These are phyloP conservation scores for Hymenoscyphus infarciens DNA, from an alignment of 2,329 filamentous ascomycete genomes.

Conservation along the genomic window DNA sequence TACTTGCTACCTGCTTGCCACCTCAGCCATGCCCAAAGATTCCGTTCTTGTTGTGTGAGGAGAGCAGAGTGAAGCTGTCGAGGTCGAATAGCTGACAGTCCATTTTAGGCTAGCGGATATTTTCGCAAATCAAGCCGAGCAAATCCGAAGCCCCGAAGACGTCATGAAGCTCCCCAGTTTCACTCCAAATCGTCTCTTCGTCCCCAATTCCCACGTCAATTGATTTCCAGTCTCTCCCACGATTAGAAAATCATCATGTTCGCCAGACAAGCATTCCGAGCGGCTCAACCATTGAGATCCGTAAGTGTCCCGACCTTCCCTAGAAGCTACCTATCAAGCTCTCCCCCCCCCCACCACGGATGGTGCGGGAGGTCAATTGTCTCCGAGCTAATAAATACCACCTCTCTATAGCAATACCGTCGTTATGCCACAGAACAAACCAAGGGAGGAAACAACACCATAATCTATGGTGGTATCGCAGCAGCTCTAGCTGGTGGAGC, in stretches of 20 bases:
- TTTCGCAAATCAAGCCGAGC: too few species aligned
- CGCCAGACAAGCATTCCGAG: slow-evolving; percentile 60
- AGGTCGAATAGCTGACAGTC: not conserved
- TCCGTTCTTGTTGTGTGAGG: too few species aligned
- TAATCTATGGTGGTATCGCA: slow-evolving; percentile 59
- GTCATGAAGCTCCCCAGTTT: not conserved
- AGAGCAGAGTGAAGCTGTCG: too few species aligned
- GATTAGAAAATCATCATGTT: slow-evolving; percentile 53
- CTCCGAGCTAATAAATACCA: slow-evolving; percentile 7
- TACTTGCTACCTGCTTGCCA: too few species aligned
- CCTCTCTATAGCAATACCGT: slow-evolving; percentile 52
- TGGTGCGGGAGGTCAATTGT: not conserved
- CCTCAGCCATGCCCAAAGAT: too few species aligned
- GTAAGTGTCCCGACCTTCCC: slow-evolving; percentile 43
- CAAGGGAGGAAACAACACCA: slow-evolving; percentile 48
- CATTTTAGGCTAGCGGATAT: not conserved
- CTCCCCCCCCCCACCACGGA: not conserved
- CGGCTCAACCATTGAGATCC: slow-evolving; percentile 61
- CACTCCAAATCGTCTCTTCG: not conserved
- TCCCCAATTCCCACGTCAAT: not conserved
- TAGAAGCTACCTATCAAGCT: not conserved
- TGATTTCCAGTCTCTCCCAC: not conserved
- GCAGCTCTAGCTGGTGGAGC: slow-evolving; percentile 55
- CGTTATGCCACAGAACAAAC: slow-evolving; percentile 66
- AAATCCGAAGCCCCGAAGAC: not conserved